Evolutionary conservation across 345 rosid genomes (phyloP).

Genomic region (Rhizophora mangle): DNA sequence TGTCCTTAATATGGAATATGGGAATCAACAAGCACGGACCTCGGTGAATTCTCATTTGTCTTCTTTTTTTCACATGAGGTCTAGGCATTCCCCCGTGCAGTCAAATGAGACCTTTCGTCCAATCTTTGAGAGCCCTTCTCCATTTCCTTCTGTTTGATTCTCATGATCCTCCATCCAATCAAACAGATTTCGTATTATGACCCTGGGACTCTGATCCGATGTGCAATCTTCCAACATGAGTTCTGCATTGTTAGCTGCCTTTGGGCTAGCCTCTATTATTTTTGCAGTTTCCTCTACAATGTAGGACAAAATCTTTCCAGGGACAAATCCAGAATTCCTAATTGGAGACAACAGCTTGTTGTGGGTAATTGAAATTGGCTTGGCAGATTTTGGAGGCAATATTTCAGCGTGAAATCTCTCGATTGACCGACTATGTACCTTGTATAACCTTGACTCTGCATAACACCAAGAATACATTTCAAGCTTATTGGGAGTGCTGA

Average conservation of each 20-base stretch:
- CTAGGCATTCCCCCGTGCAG: too few species aligned
- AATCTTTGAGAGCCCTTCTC: too few species aligned
- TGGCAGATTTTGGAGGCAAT: slow-evolving; percentile 75
- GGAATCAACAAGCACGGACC: neutral
- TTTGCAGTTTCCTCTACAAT: slow-evolving; percentile 78
- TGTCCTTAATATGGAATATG: neutral
- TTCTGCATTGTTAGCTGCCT: slow-evolving; percentile 23
- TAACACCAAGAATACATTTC: slow-evolving; percentile 36
- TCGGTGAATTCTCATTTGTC: neutral
- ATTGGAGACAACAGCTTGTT: slow-evolving; percentile 79
- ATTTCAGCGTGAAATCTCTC: slow-evolving; percentile 78
- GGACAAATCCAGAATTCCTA: slow-evolving; percentile 52
- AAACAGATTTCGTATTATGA: too few species aligned
- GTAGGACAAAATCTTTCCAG: slow-evolving; percentile 47
- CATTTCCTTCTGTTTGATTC: too few species aligned
- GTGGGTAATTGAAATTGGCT: slow-evolving; percentile 51
- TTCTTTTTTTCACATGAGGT: slow-evolving; percentile 1
- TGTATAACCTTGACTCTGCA: slow-evolving; percentile 35
- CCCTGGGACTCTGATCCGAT: too few species aligned
- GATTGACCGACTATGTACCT: slow-evolving; percentile 47
- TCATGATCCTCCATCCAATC: too few species aligned
- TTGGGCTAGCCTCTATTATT: slow-evolving; percentile 71
- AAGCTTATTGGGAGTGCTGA: slow-evolving; percentile 28
- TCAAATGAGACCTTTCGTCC: too few species aligned
- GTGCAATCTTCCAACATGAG: too few species aligned